Evolutionary conservation across 805 yeast genomes (phyloP), one percentile per base, ranked within the genome.

Genomic region (Cyberlindnera xylosilytica): DNA sequence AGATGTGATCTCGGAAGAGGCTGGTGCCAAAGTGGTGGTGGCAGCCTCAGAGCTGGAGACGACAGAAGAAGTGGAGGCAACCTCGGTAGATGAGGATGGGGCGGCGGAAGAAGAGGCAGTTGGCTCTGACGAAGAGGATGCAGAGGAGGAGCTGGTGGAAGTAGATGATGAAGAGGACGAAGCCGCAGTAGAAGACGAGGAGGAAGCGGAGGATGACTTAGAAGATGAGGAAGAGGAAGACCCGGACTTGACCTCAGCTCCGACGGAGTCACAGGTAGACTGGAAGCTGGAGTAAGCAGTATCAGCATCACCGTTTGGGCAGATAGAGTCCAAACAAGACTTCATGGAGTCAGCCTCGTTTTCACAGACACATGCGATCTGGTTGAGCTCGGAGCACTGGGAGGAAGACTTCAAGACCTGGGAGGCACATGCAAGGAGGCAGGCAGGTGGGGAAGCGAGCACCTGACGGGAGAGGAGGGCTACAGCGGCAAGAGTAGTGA

Each of bases 371-470:
- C 96, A 88, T 33, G 67, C 56, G 52, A 87, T 69, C 58, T 84
- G 79, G 62, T 76, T 76, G 62, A 87, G 63, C 44, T 80, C 69
- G 45, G 68, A 53, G 65, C 93, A 85, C 36, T 68, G 46, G 32
- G 77, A 64, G 13, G 80, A 72, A 6, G 54, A 48, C 61, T 75
- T 75, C 49, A 74, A 70, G 42, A 84, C 90, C 57, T 78, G 73
- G 44, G 87, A 75, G 45, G 86, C 91, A 76, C 96, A 88, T 31
- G 96, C 95, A 63, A 89, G 72, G 52, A 89, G 68, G 72, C 96
- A 89, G 29, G 97, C 96, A 47, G 97, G 96, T 39, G 96, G 93
- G 42, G 91, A 72, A 41, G 86, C 76, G 23, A 74, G 73, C 34
- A 44, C 61, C 32, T 47, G 31, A 18, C 36, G 20, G 30, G 53